Conservation (phyloP, 2,329 filamentous ascomycete genomes). For the Hymenoscyphus infarciens region DNA sequence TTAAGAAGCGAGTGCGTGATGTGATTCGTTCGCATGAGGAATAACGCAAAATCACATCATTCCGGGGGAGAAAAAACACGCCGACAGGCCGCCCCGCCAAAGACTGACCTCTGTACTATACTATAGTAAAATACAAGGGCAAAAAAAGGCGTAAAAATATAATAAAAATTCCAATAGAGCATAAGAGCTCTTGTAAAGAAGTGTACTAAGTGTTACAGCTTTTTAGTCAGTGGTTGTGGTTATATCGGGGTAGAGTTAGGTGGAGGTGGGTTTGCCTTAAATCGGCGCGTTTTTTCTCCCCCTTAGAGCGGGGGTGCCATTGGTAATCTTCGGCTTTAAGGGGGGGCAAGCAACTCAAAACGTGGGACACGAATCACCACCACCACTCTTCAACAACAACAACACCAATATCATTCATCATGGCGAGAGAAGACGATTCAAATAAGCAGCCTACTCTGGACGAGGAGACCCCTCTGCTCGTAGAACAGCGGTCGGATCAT, state of each 20-base stretch:
- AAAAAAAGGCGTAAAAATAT: too few relatives aligned
- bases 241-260: too few relatives aligned
- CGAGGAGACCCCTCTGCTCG: background rate
- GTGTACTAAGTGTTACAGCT: too few relatives aligned
- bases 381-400: background rate
- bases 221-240: too few relatives aligned
- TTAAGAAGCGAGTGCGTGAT: background rate
- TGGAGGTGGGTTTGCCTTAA: too few relatives aligned
- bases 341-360: background rate
- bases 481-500: background rate
- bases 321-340: conserved; percentile 2
- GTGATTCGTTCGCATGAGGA: background rate
- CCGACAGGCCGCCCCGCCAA: too few relatives aligned
- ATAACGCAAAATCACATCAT: conserved; percentile 1
- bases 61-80: too few relatives aligned
- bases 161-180: too few relatives aligned
- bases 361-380: background rate
- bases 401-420: background rate
- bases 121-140: too few relatives aligned
- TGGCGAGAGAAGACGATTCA: background rate
- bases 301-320: background rate
- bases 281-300: too few relatives aligned
- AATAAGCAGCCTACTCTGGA: background rate
- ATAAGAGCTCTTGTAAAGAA: too few relatives aligned
- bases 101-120: too few relatives aligned